Evolutionary conservation across 1,139 yeast genomes (phyloP).

Genomic region (Nakaseomyces kungkrabaensis): DNA sequence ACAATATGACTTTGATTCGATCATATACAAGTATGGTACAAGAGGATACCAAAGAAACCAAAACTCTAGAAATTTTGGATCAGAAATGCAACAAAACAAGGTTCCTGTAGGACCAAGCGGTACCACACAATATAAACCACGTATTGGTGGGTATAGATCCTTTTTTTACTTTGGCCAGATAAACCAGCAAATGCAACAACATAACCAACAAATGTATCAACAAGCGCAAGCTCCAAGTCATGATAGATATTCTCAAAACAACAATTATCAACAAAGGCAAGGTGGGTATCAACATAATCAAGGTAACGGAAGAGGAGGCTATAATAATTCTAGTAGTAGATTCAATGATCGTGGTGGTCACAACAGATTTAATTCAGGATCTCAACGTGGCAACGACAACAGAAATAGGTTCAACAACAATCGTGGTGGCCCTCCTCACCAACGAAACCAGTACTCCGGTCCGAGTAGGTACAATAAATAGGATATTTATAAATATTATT

Average conservation of each 20-base stretch:
- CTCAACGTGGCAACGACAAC: neutral
- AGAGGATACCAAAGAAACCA: slow-evolving; percentile 7
- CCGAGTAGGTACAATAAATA: slow-evolving; percentile 3
- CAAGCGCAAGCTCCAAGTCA: neutral
- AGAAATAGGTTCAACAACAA: neutral
- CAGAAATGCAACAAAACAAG: slow-evolving; percentile 23
- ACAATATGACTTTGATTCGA: slow-evolving; percentile 58
- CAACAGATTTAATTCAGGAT: slow-evolving; percentile 7
- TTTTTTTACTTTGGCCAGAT: slow-evolving; percentile 23
- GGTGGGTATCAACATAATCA: neutral
- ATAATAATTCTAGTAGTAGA: slow-evolving; percentile 6
- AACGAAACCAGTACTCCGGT: neutral
- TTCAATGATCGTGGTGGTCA: slow-evolving; percentile 16
- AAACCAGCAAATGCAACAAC: slow-evolving; percentile 8
- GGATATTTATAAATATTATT: neutral
- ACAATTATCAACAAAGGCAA: slow-evolving; percentile 6
- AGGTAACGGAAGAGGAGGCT: slow-evolving; percentile 6
- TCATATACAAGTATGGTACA: slow-evolving; percentile 34
- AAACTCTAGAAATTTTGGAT: slow-evolving; percentile 18
- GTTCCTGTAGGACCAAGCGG: slow-evolving; percentile 33
- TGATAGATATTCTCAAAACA: slow-evolving; percentile 15
- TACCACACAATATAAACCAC: slow-evolving; percentile 31
- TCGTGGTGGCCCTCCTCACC: slow-evolving; percentile 1
- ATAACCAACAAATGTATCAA: neutral
- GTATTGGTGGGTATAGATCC: slow-evolving; percentile 36